Conservation (phyloP, 352 stramenopile species). For the Lagenidium sp. region DNA sequence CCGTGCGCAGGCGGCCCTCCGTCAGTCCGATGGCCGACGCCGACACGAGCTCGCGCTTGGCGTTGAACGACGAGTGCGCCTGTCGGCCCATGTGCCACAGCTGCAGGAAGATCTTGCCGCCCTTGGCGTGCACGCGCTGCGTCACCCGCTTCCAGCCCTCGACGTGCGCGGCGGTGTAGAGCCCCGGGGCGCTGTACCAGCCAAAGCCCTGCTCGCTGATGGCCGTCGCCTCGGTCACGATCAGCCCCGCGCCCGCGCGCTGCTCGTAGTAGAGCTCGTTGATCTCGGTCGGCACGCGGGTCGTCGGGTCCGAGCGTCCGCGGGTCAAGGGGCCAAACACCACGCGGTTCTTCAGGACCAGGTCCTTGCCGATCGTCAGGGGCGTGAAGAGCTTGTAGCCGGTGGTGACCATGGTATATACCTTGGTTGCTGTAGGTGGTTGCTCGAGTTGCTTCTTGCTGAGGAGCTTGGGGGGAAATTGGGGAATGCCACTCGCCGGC, state of each 20-base stretch:
- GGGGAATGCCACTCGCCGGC: not conserved
- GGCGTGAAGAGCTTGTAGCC: constrained; percentile 16
- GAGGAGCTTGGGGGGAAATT: not conserved
- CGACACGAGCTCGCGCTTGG: constrained; percentile 22
- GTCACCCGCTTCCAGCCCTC: constrained; percentile 24
- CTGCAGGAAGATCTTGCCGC: constrained; percentile 54
- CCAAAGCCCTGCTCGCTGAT: constrained; percentile 12
- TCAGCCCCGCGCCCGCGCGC: constrained; percentile 21
- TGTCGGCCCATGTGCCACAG: constrained; percentile 68
- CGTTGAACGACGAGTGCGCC: constrained; percentile 25
- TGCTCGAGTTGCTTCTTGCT: not conserved
- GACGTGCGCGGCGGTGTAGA: constrained; percentile 27
- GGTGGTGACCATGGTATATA: too few relatives aligned
- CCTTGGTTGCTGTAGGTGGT: too few relatives aligned
- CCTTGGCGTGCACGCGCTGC: constrained; percentile 52
- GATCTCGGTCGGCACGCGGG: constrained; percentile 6
- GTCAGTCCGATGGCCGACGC: constrained; percentile 10
- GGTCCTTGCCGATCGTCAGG: constrained; percentile 12
- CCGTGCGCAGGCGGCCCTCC: not conserved
- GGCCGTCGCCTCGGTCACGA: constrained; percentile 30
- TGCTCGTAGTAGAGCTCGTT: constrained; percentile 29
- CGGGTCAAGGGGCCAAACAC: constrained; percentile 30
- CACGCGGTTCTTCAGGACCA: constrained; percentile 26
- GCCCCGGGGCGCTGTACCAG: constrained; percentile 15
- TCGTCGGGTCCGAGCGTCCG: constrained; percentile 5